Conservation (phyloP, 768 basidiomycete genomes). For the Pleurotus citrinopileatus region DNA sequence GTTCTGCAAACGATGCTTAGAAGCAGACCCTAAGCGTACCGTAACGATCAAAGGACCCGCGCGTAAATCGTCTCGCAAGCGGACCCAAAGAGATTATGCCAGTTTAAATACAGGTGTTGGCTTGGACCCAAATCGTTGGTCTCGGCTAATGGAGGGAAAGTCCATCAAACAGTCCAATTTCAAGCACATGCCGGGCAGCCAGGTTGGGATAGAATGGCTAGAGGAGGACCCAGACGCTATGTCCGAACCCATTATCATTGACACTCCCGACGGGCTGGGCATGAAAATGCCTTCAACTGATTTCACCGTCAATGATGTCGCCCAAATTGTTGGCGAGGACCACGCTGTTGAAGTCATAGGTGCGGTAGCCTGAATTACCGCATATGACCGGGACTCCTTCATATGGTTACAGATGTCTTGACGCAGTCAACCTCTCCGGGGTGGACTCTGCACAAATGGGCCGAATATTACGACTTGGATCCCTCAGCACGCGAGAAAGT, state of each 20-base stretch:
- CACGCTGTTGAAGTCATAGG: conserved; percentile 90
- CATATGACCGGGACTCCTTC: background rate
- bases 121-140: conserved; percentile 66
- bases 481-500: conserved; percentile 76
- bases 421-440: conserved; percentile 82
- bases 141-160: conserved; percentile 67
- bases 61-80: conserved; percentile 79
- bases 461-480: conserved; percentile 75
- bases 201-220: conserved; percentile 74
- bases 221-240: conserved; percentile 69
- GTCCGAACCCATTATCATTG: conserved; percentile 81
- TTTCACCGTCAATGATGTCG: conserved; percentile 80
- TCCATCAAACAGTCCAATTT: conserved; percentile 61
- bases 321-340: conserved; percentile 73
- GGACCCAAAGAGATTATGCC: conserved; percentile 74
- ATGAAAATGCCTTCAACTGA: conserved; percentile 81
- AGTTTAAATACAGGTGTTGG: conserved; percentile 66
- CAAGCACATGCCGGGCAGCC: conserved; percentile 60
- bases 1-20: conserved; percentile 68
- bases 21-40: conserved; percentile 53
- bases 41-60: conserved; percentile 77
- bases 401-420: conserved; percentile 62
- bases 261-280: conserved; percentile 75
- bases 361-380: conserved; percentile 26
- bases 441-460: conserved; percentile 93